Percentiles rank a stretch among this genome's conserved stretches.
phyloP scores from a whole-genome alignment of 2,329 filamentous ascomycete species.

The Bisporella sp. region DNA sequence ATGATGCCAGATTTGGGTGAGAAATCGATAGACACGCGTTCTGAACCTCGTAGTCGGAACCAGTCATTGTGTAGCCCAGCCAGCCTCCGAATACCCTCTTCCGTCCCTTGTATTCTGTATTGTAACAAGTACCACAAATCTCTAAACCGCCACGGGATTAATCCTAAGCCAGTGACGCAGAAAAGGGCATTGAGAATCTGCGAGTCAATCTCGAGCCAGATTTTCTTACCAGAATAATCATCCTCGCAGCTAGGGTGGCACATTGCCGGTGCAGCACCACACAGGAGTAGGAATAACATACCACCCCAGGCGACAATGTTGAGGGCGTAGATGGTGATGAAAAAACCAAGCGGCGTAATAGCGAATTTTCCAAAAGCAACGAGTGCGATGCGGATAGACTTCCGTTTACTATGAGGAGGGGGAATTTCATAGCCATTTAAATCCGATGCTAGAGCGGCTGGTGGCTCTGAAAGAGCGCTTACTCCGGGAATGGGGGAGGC shows the following conservation, averaged over 20 bases:
- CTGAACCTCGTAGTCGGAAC: slow-evolving; percentile 58
- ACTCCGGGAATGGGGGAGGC: too few relatives aligned
- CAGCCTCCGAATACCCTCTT: slow-evolving; percentile 46
- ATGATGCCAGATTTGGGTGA: background rate
- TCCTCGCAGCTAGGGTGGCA: slow-evolving; percentile 61
- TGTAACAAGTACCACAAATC: slow-evolving; percentile 66
- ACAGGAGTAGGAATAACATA: slow-evolving; percentile 82
- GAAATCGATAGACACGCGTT: background rate
- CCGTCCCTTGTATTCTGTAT: slow-evolving; percentile 41
- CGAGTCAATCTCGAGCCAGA: slow-evolving; percentile 64
- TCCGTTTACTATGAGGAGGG: slow-evolving; percentile 45
- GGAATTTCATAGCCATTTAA: slow-evolving; percentile 19
- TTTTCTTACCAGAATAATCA: slow-evolving; percentile 63
- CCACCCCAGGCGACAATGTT: slow-evolving; percentile 83
- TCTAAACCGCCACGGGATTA: slow-evolving; percentile 40
- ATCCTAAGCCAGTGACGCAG: slow-evolving; percentile 10
- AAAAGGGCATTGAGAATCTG: slow-evolving; percentile 13
- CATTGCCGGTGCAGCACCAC: slow-evolving; percentile 66
- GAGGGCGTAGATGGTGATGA: slow-evolving; percentile 70
- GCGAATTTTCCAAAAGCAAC: slow-evolving; percentile 64
- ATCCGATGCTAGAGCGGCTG: slow-evolving; percentile 6
- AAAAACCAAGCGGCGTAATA: slow-evolving; percentile 65
- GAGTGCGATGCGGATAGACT: slow-evolving; percentile 48
- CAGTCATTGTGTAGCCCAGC: slow-evolving; percentile 67
- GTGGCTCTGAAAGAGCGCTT: too few relatives aligned